These are phyloP conservation scores for Curvularia sp. DNA, from an alignment of 2,329 filamentous ascomycete species.

Conservation along the genomic window DNA sequence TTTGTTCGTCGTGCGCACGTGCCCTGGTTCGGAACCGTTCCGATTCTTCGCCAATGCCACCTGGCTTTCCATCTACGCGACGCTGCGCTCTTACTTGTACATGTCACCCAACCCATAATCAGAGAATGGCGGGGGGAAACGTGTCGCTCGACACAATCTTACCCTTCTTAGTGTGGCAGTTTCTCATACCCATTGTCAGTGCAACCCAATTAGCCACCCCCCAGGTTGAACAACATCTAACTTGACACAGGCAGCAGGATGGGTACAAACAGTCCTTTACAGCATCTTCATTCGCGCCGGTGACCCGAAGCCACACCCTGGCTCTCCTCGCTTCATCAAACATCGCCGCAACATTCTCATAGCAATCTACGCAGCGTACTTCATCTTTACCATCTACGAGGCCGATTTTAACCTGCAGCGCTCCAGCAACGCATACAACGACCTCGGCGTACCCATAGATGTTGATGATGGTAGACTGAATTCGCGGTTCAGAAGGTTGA, in stretches of 20 bases:
- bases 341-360: constrained; percentile 86
- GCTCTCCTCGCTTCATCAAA: constrained; percentile 70
- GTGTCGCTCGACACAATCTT: constrained; percentile 43
- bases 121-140: constrained; percentile 33
- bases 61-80: constrained; percentile 9
- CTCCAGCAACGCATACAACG: constrained; percentile 77
- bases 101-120: constrained; percentile 3
- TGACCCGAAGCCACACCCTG: constrained; percentile 74
- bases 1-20: constrained; percentile 12
- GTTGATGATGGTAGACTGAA: constrained; percentile 81
- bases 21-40: constrained; percentile 17
- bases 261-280: constrained; percentile 81
- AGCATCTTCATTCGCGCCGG: constrained; percentile 87
- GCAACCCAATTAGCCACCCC: not conserved
- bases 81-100: not conserved
- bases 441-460: constrained; percentile 72
- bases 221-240: constrained; percentile 21
- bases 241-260: constrained; percentile 39
- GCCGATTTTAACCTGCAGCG: constrained; percentile 80
- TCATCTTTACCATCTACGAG: constrained; percentile 91
- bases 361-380: constrained; percentile 81
- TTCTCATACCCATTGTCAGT: constrained; percentile 44
- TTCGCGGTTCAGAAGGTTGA: constrained; percentile 76
- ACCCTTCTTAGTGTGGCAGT: constrained; percentile 47
- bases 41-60: constrained; percentile 17